phyloP scores from a whole-genome alignment of 805 yeast genomes.

The Saccharomycopsis guyanensis region DNA sequence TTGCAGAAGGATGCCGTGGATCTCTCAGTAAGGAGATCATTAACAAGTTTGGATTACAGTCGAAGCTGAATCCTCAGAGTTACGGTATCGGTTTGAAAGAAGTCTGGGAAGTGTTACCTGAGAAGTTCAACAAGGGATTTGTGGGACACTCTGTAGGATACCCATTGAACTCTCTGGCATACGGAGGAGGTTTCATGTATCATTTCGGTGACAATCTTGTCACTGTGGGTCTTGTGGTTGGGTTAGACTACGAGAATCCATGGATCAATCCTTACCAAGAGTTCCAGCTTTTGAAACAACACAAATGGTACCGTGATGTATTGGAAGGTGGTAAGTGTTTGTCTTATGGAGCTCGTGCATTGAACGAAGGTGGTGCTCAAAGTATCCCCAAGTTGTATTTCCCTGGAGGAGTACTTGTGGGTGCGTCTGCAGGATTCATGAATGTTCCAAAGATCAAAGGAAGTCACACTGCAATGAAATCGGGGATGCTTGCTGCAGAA shows the following conservation, averaged over 20 bases:
- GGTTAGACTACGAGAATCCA: conserved; percentile 91
- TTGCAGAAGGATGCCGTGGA: conserved; percentile 99
- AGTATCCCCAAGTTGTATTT: conserved; percentile 83
- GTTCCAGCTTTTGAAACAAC: conserved; percentile 89
- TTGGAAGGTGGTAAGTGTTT: conserved; percentile 87
- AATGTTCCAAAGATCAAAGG: conserved; percentile 98
- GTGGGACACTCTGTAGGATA: conserved; percentile 86
- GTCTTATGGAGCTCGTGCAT: conserved; percentile 91
- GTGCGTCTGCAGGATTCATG: conserved; percentile 94
- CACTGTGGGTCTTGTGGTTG: conserved; percentile 88
- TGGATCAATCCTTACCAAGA: conserved; percentile 94
- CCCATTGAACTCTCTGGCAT: conserved; percentile 65
- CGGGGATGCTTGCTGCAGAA: conserved; percentile 95
- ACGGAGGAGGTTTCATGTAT: conserved; percentile 97
- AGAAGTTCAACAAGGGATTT: conserved; percentile 69
- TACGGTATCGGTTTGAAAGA: conserved; percentile 96
- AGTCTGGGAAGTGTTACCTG: conserved; percentile 90
- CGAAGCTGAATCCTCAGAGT: conserved; percentile 66
- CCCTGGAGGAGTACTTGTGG: conserved; percentile 95
- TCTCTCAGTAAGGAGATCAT: conserved; percentile 77
- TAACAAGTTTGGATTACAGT: conserved; percentile 58
- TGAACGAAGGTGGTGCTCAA: conserved; percentile 96
- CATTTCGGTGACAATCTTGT: conserved; percentile 94
- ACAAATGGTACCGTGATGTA: conserved; percentile 70
- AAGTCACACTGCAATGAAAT: conserved; percentile 94